Evolutionary conservation across 2,329 filamentous ascomycete species (phyloP).

Genomic region (Alternaria consortialis): DNA sequence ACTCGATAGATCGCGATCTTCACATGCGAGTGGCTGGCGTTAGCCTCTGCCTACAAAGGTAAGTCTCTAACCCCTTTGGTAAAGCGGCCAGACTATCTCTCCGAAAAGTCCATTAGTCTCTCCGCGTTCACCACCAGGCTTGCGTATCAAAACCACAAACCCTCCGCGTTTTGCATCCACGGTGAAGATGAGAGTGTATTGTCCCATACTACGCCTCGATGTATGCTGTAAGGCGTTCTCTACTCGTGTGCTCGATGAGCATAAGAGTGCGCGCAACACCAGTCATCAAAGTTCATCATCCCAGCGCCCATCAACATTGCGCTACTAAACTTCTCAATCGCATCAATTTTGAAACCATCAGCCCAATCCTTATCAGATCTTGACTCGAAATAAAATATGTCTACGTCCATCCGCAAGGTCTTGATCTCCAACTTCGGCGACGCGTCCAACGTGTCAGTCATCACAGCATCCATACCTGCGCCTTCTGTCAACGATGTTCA

Average conservation of each 20-base stretch:
- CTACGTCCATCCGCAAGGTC: conserved; percentile 55
- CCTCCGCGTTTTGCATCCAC: no score
- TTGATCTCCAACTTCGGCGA: conserved; percentile 57
- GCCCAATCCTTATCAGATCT: neutral
- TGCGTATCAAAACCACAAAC: no score
- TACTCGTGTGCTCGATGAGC: no score
- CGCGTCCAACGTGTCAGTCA: conserved; percentile 49
- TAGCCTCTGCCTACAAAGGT: neutral
- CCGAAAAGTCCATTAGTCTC: neutral
- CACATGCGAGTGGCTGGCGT: neutral
- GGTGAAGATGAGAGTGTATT: no score
- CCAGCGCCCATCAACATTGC: no score
- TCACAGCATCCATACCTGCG: conserved; percentile 49
- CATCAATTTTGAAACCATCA: neutral
- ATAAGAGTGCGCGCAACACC: no score
- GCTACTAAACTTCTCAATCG: no score
- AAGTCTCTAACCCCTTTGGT: neutral
- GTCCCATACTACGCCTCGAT: no score
- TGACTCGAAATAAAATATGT: conserved; percentile 22
- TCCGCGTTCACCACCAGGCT: neutral
- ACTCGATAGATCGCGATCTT: neutral
- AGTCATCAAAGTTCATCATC: no score
- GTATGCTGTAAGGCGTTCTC: no score
- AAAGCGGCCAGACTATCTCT: neutral
- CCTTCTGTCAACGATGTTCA: conserved; percentile 58